Evolutionary conservation across 352 stramenopile genomes (phyloP).

Genomic region (Pythium phragmitis): DNA sequence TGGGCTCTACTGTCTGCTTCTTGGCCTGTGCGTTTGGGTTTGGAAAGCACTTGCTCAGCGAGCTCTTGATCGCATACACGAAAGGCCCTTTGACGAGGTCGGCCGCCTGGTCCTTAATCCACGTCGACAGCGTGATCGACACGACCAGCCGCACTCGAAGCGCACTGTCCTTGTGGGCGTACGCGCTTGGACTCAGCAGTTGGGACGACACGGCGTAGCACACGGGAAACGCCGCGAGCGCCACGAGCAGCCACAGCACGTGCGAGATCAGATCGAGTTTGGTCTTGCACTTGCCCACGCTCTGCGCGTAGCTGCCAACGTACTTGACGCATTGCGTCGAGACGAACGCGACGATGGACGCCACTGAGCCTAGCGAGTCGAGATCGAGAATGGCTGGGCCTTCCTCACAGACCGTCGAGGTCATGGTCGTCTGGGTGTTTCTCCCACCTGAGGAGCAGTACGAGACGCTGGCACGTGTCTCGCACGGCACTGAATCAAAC

Average conservation of each 20-base stretch:
- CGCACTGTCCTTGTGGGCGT: background rate
- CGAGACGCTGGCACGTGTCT: background rate
- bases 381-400: background rate
- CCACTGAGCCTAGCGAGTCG: background rate
- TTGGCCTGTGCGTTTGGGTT: background rate
- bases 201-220: constrained; percentile 1
- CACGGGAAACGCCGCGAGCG: constrained; percentile 5
- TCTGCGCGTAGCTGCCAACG: constrained; percentile 6
- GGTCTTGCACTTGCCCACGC: background rate
- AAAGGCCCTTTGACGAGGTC: background rate
- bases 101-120: constrained; percentile 1
- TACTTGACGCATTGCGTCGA: constrained; percentile 9
- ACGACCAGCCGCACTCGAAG: constrained; percentile 5
- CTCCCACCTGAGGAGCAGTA: background rate
- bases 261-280: background rate
- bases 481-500: background rate
- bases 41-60: background rate
- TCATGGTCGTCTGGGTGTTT: background rate
- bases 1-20: background rate
- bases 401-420: background rate
- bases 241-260: constrained; percentile 3
- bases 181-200: background rate
- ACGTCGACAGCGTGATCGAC: constrained; percentile 6
- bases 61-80: background rate
- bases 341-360: constrained; percentile 7